Conservation (phyloP, 1,139 yeast genomes). For the Hyphopichia pseudoburtonii region DNA sequence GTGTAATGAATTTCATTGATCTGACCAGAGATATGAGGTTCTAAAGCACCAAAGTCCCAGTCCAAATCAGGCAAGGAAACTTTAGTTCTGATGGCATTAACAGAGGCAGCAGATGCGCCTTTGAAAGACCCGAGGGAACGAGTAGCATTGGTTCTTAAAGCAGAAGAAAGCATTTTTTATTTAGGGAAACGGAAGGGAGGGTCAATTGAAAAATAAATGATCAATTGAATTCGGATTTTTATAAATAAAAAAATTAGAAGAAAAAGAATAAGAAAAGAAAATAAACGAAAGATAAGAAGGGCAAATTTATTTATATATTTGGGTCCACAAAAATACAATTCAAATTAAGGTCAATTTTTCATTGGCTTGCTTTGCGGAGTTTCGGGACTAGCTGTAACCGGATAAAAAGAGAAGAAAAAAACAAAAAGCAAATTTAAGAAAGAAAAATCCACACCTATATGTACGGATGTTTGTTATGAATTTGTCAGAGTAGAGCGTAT, state of each 20-base stretch:
- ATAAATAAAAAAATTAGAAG: too few relatives aligned
- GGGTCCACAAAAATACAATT: background rate
- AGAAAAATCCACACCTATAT: too few relatives aligned
- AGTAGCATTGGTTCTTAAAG: conserved; percentile 19
- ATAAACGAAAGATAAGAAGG: background rate
- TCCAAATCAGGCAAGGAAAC: conserved; percentile 40
- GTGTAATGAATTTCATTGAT: conserved; percentile 43
- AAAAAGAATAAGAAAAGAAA: background rate
- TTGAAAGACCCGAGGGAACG: background rate
- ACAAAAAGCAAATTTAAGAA: too few relatives aligned
- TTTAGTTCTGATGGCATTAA: conserved; percentile 13
- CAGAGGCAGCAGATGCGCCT: background rate
- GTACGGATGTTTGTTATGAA: too few relatives aligned
- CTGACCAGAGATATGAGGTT: conserved; percentile 43
- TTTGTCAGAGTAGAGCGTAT: too few relatives aligned
- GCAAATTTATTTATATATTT: too few relatives aligned
- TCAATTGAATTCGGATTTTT: conserved; percentile 1
- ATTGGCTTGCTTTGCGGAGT: background rate
- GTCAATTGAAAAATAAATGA: background rate
- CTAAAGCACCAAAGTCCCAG: conserved; percentile 42
- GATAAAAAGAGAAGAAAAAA: too few relatives aligned
- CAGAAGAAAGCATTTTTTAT: conserved; percentile 19
- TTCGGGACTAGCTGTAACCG: too few relatives aligned
- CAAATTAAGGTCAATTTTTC: background rate
- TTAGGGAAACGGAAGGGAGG: background rate